phyloP scores from a whole-genome alignment of 1,284 basidiomycete genomes.

The Cryptococcus hybrid region DNA sequence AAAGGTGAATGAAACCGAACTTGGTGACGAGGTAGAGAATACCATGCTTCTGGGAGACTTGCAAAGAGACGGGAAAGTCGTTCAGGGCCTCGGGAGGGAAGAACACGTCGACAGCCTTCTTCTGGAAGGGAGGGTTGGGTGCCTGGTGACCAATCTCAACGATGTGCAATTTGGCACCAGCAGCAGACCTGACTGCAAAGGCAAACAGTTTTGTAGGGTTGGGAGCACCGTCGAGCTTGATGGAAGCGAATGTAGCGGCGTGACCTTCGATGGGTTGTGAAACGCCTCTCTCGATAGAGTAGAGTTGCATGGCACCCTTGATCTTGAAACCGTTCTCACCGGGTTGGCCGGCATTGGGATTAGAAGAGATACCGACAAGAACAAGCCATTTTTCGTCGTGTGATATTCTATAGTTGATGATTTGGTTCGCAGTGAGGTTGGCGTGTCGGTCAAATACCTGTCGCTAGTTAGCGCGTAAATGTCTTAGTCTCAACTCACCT shows the following conservation, averaged over 20 bases:
- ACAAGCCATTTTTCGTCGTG: slow-evolving; percentile 97
- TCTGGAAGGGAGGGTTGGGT: slow-evolving; percentile 92
- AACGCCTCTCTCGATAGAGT: slow-evolving; percentile 74
- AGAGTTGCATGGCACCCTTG: slow-evolving; percentile 95
- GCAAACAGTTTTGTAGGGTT: slow-evolving; percentile 88
- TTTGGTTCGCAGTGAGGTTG: slow-evolving; percentile 90
- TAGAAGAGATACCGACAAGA: slow-evolving; percentile 92
- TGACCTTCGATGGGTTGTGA: slow-evolving; percentile 99
- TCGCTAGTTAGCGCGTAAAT: slow-evolving; percentile 56
- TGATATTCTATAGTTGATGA: slow-evolving; percentile 96
- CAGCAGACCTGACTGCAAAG: slow-evolving; percentile 92
- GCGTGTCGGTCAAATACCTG: slow-evolving; percentile 98
- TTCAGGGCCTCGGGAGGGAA: slow-evolving; percentile 98
- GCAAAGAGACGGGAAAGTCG: slow-evolving; percentile 99
- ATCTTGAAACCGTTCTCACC: slow-evolving; percentile 96
- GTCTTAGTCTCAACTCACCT: slow-evolving; percentile 22
- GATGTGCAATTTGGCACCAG: slow-evolving; percentile 97
- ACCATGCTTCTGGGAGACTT: slow-evolving; percentile 95
- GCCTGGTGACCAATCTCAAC: slow-evolving; percentile 98
- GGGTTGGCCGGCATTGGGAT: slow-evolving; percentile 61
- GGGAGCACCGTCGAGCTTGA: slow-evolving; percentile 84
- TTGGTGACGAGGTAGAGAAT: slow-evolving; percentile 98
- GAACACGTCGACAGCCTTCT: slow-evolving; percentile 99
- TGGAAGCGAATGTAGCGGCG: slow-evolving; percentile 91
- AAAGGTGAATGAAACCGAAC: slow-evolving; percentile 99